Base-by-base conservation (phyloP, 2,329 filamentous ascomycete genomes). In the Fonsecaea nubica region DNA sequence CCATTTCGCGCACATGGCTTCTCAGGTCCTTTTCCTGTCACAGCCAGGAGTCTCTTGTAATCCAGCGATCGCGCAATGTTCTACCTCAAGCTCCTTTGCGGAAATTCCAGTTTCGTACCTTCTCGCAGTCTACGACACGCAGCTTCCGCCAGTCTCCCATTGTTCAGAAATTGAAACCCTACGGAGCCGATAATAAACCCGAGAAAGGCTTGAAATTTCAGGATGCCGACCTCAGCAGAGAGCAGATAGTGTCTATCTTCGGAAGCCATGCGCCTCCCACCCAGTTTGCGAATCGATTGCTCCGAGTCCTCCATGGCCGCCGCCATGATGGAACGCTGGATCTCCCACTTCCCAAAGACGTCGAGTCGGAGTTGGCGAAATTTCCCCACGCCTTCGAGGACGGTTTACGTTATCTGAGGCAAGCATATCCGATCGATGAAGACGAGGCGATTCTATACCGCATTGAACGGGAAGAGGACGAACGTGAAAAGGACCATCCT, bases 381-480 rank as follows among this genome's bases (percentile, higher is more conserved):
- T 70, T 70, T 57, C 75, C 74, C 21, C 68, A 77, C 32, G 69
- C 74, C 21, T 75, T 77, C 38, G 73, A 81, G 9, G 74, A 78
- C 42, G 72, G 70, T 13, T 68, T 83, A 42, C 64, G 75, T 50
- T 83, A 80, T 77, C 74, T 83, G 5, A 79, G 81, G 15, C 64
- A 68, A 21, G 76, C 78, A 13, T 78, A 80, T 35, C 80, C 81
- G 0, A 63, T 83, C 12, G 81, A 83, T 30, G 81, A 83, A 69
- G 81, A 83, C 69, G 80, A 79, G 6, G 81, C 81, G 2, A 82
- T 83, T n/a, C 57, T 83, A 18, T 76, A 76, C 13, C 78, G 81
- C 1, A 78, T 83, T 35, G 72, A 74, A 30, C 63, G 70, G 15
- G 75, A 76, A 64, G 72, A 74, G 15, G 36, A 63, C 21, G 64